phyloP scores from a whole-genome alignment of 2,329 filamentous ascomycete genomes.

The Colletotrichum tropicale region DNA sequence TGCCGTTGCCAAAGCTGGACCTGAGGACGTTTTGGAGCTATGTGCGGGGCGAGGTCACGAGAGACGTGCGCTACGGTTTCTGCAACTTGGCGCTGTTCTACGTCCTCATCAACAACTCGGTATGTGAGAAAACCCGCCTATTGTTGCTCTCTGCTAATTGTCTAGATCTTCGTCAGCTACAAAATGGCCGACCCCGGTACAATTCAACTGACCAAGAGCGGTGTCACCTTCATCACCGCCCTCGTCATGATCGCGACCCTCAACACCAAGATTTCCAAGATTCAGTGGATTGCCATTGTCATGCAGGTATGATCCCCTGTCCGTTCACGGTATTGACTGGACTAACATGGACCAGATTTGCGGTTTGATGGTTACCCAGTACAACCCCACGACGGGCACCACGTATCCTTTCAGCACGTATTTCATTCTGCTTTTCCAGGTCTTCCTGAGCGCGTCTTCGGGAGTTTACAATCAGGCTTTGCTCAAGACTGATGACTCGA shows the following conservation, averaged over 20 bases:
- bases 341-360: slow-evolving; percentile 24
- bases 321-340: not conserved
- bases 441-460: slow-evolving; percentile 32
- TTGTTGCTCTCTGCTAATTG: slow-evolving; percentile 9
- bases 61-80: slow-evolving; percentile 33
- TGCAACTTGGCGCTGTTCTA: slow-evolving; percentile 35
- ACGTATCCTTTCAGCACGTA: slow-evolving; percentile 33
- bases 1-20: slow-evolving; percentile 5
- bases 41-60: slow-evolving; percentile 27
- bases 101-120: slow-evolving; percentile 37
- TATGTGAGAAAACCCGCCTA: not conserved
- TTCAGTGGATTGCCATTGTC: slow-evolving; percentile 35
- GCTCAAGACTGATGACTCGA: slow-evolving; percentile 32
- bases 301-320: slow-evolving; percentile 27
- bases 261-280: slow-evolving; percentile 28
- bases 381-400: slow-evolving; percentile 29
- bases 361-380: slow-evolving; percentile 34
- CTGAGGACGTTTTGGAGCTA: slow-evolving; percentile 23
- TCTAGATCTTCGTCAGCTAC: slow-evolving; percentile 33
- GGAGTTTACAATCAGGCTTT: slow-evolving; percentile 39
- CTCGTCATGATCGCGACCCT: slow-evolving; percentile 32
- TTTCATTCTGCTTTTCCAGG: slow-evolving; percentile 33
- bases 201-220: slow-evolving; percentile 33
- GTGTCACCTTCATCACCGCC: slow-evolving; percentile 34
- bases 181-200: slow-evolving; percentile 35